Percentiles rank a stretch among this genome's conserved stretches.
Conservation (phyloP, 805 yeast species). For the Pachysolen tannophilus region DNA sequence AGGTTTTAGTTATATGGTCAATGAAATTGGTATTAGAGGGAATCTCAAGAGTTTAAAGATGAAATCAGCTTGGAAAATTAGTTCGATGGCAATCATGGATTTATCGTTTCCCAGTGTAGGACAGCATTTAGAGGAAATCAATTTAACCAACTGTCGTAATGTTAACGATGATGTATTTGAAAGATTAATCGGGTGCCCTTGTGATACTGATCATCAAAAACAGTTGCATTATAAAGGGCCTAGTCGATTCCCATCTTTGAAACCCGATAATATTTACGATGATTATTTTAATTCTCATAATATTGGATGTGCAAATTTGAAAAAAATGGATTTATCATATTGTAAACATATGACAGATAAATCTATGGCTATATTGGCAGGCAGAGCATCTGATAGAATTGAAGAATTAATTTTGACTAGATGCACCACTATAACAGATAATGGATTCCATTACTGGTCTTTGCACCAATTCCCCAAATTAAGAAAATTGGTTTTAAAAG, state of each 20-base stretch:
- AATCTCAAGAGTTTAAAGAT: conserved; percentile 45
- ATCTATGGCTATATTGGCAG: conserved; percentile 54
- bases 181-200: conserved; percentile 46
- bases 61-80: conserved; percentile 70
- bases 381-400: conserved; percentile 47
- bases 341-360: conserved; percentile 70
- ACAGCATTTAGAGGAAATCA: conserved; percentile 46
- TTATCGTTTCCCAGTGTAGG: conserved; percentile 61
- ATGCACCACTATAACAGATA: conserved; percentile 72
- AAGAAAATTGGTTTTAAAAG: conserved; percentile 47
- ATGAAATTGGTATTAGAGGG: conserved; percentile 63
- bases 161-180: conserved; percentile 67
- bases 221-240: conserved; percentile 6
- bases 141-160: conserved; percentile 65
- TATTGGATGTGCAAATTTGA: conserved; percentile 54
- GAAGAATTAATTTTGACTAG: conserved; percentile 57
- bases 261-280: conserved; percentile 7
- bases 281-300: conserved; percentile 8
- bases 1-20: conserved; percentile 64
- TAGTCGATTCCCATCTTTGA: conserved; percentile 2
- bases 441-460: conserved; percentile 63
- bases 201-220: not conserved
- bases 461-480: conserved; percentile 46
- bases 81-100: conserved; percentile 80
- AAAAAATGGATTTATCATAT: conserved; percentile 52